phyloP scores from a whole-genome alignment of 208 protist genomes.

The Leishmania tarentolae region DNA sequence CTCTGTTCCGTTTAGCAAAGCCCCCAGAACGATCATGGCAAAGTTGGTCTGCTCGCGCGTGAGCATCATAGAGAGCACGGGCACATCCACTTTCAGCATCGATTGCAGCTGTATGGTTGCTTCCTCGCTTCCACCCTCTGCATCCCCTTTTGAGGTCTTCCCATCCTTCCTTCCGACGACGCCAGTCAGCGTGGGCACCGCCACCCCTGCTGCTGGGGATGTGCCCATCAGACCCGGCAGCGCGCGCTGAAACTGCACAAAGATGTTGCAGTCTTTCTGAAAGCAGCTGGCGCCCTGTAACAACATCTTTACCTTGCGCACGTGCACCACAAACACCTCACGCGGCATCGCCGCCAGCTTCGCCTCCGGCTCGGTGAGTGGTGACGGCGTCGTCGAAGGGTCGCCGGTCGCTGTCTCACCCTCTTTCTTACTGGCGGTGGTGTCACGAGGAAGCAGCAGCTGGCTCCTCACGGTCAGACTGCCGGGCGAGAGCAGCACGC shows the following conservation, averaged over 20 bases:
- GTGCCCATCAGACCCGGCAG: conserved; percentile 5
- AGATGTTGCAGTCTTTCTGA: conserved; percentile 43
- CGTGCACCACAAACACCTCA: conserved; percentile 37
- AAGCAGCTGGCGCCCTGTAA: conserved; percentile 39
- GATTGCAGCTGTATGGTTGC: conserved; percentile 13
- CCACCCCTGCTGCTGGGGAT: background rate
- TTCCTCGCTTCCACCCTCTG: background rate
- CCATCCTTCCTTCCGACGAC: background rate
- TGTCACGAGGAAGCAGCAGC: conserved; percentile 27
- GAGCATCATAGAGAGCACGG: conserved; percentile 33
- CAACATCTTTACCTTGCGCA: conserved; percentile 35
- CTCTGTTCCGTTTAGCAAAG: conserved; percentile 35
- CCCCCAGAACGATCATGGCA: conserved; percentile 67
- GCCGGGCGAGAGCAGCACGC: conserved; percentile 65
- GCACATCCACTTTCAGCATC: conserved; percentile 33
- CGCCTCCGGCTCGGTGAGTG: conserved; percentile 3
- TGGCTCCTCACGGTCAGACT: conserved; percentile 54
- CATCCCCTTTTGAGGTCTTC: background rate
- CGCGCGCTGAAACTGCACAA: conserved; percentile 32
- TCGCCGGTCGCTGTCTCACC: background rate
- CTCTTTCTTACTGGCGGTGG: background rate
- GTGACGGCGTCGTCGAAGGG: background rate
- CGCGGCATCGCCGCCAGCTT: conserved; percentile 1
- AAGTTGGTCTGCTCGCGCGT: conserved; percentile 57
- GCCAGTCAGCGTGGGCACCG: background rate